phyloP scores from a whole-genome alignment of 2,329 filamentous ascomycete genomes.

The Fusarium nematophilum region DNA sequence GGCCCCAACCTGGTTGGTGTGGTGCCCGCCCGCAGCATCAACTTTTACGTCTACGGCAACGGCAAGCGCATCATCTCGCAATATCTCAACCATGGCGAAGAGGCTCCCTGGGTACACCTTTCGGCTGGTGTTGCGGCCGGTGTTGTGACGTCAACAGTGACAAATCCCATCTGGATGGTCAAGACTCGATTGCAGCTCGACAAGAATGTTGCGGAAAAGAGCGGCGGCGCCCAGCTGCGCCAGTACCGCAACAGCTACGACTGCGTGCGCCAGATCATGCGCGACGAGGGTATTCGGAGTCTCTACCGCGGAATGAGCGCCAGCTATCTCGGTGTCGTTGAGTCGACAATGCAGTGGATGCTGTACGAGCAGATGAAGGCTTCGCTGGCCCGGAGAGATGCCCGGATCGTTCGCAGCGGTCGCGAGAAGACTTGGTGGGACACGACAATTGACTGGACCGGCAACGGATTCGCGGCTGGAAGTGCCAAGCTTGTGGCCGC shows the following conservation, averaged over 20 bases:
- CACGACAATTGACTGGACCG: constrained; percentile 78
- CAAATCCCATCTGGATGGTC: constrained; percentile 96
- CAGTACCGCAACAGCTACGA: constrained; percentile 90
- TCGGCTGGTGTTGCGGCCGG: constrained; percentile 81
- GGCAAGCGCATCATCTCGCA: constrained; percentile 85
- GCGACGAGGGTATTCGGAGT: constrained; percentile 82
- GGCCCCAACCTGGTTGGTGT: constrained; percentile 92
- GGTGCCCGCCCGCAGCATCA: constrained; percentile 89
- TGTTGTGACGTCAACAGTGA: constrained; percentile 87
- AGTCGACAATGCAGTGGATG: constrained; percentile 93
- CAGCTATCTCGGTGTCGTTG: constrained; percentile 89
- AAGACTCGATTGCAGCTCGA: constrained; percentile 95
- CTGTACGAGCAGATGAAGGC: constrained; percentile 93
- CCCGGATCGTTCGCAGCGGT: constrained; percentile 66
- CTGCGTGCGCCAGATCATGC: constrained; percentile 84
- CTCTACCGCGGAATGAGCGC: constrained; percentile 92
- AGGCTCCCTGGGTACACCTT: constrained; percentile 82
- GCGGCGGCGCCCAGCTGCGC: constrained; percentile 65
- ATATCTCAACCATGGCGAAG: constrained; percentile 75
- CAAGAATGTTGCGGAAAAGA: constrained; percentile 77
- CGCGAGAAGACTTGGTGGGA: constrained; percentile 78
- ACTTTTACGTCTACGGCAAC: constrained; percentile 94
- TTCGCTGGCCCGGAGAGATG: constrained; percentile 73
- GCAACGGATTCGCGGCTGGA: constrained; percentile 82
- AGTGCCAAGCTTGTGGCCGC: constrained; percentile 88